Conservation (phyloP, 2,329 filamentous ascomycete species). For the Beauveria pseudobassiana region DNA sequence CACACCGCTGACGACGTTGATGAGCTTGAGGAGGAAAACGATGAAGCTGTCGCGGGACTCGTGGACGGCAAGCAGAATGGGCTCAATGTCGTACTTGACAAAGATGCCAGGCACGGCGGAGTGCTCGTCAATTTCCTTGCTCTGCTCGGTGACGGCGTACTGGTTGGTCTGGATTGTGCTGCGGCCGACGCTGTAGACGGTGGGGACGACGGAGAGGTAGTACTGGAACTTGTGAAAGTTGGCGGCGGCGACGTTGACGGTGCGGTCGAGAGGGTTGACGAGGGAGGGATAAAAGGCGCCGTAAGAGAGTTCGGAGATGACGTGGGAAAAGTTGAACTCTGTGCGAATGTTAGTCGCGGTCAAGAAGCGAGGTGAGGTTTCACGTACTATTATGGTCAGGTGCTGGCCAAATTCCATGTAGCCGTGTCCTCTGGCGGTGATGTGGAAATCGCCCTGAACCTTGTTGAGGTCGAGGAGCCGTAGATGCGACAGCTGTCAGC, state of each 20-base stretch:
- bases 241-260: constrained; percentile 63
- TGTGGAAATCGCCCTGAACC: constrained; percentile 96
- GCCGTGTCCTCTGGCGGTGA: constrained; percentile 92
- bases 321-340: constrained; percentile 97
- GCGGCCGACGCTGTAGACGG: constrained; percentile 68
- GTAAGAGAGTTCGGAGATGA: constrained; percentile 92
- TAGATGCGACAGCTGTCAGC: constrained; percentile 80
- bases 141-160: constrained; percentile 93
- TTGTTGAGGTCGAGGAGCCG: constrained; percentile 90
- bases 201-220: constrained; percentile 91
- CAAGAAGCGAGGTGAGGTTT: too few relatives aligned
- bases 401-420: constrained; percentile 70
- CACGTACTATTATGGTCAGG: constrained; percentile 53
- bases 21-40: constrained; percentile 67
- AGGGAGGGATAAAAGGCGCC: constrained; percentile 94
- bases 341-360: constrained; percentile 16
- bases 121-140: constrained; percentile 59
- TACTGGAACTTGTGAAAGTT: constrained; percentile 98
- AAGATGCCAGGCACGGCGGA: constrained; percentile 76
- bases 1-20: constrained; percentile 87
- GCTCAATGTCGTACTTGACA: constrained; percentile 98
- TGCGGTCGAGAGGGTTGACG: constrained; percentile 88
- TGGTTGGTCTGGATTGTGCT: constrained; percentile 86
- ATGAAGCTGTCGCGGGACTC: constrained; percentile 73
- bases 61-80: constrained; percentile 77